Percentiles rank a stretch among this genome's conserved stretches.
Evolutionary conservation across 257 asterid species (phyloP).

Genomic region (Orobanche coerulescens): DNA sequence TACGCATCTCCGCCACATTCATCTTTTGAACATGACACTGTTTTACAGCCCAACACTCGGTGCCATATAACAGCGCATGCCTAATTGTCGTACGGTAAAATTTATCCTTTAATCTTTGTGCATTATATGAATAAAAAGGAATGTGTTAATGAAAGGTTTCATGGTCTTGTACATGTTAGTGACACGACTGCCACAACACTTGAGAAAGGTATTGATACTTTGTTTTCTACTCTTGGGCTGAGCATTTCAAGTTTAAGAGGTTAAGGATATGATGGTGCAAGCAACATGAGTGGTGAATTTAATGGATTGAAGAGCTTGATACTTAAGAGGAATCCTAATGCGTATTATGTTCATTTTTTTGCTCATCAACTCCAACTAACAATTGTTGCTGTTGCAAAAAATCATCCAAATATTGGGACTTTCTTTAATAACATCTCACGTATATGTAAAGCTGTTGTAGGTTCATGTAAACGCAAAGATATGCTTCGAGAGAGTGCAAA

Average conservation of each 20-base stretch:
- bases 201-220: neutral
- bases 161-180: neutral
- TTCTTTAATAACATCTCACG: neutral
- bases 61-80: too few species aligned
- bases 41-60: too few species aligned
- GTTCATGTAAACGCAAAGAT: neutral
- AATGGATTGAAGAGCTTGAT: neutral
- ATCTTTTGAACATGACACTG: too few species aligned
- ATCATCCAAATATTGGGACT: neutral
- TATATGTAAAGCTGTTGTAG: neutral
- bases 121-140: neutral
- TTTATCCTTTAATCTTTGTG: too few species aligned
- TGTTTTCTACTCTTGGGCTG: neutral
- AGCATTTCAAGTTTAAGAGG: neutral
- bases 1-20: too few species aligned
- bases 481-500: neutral
- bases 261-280: neutral
- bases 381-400: neutral
- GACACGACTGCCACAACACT: neutral
- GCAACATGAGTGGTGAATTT: neutral
- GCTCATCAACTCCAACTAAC: neutral
- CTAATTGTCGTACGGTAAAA: too few species aligned
- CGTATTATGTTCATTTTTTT: neutral
- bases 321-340: neutral
- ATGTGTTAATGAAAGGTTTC: neutral